Conservation (phyloP, 1,284 basidiomycete genomes). For the Dichomitus squalens region DNA sequence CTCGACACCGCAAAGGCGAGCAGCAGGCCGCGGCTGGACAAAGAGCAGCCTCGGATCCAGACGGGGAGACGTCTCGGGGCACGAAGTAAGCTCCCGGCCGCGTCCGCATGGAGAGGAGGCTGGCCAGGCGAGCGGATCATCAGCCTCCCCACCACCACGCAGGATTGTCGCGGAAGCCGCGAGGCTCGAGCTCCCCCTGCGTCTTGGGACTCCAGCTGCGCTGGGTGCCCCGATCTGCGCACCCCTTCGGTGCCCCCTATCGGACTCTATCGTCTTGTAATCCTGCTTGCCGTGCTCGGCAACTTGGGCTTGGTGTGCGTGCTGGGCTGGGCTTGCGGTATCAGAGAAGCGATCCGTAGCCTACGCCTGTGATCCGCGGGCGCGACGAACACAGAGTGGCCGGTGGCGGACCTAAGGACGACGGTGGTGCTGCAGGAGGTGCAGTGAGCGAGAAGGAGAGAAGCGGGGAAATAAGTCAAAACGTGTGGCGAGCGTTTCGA, state of each 20-base stretch:
- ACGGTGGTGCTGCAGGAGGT: neutral
- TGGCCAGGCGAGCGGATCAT: conserved; percentile 1
- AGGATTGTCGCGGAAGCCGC: conserved; percentile 3
- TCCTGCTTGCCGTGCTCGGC: neutral
- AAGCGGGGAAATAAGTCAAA: neutral
- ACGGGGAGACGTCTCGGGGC: neutral
- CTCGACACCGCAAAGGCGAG: neutral
- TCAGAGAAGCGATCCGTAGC: neutral
- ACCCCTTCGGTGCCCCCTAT: neutral
- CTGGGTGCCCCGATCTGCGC: conserved; percentile 1
- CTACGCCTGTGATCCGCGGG: neutral
- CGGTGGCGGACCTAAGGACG: no score
- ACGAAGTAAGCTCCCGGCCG: neutral
- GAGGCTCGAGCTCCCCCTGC: neutral
- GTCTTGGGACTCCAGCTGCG: neutral
- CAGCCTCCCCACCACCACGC: conserved; percentile 3
- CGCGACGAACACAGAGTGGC: neutral
- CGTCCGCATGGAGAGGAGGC: neutral
- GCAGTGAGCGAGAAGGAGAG: neutral
- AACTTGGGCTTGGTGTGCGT: neutral
- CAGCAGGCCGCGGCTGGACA: neutral
- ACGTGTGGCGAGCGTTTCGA: neutral
- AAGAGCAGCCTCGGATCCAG: neutral
- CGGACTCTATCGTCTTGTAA: neutral
- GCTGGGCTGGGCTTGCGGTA: neutral